Base-by-base conservation (phyloP, 495 filamentous ascomycete species). In the Aeminium ludgeri region DNA sequence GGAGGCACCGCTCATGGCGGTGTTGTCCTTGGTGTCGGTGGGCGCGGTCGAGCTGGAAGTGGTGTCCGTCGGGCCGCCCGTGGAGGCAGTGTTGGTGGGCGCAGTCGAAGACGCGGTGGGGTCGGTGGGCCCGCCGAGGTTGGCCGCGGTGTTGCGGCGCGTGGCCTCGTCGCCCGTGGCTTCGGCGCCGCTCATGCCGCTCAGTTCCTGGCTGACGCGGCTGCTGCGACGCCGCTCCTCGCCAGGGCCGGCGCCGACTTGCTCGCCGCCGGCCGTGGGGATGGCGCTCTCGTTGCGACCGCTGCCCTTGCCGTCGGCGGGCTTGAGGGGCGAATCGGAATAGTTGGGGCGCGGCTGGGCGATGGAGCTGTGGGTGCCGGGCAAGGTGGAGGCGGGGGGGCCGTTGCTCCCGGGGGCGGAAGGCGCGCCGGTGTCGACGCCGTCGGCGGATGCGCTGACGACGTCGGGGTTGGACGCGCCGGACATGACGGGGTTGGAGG, bases 361-460 rank as follows among this genome's bases (percentile, higher is more conserved):
- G 16, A 40, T 19, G 29, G 38, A 40, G 38, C 17, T 28, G 16
- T 23, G 25, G 25, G 38, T 30, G 38, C 38, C 38, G 38, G 23
- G 38, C 31, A n/a, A 19, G 36, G 5, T 38, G 19, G 36, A 8
- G 19, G 19, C 34, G 5, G 18, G 34, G 36, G 36, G 7, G 29
- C 34, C 34, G 15, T 5, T 12, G 19, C 15, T n/a, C 17, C 19
- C 25, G 25, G 13, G 10, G 23, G 27, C 16, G 27, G 38, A 32
- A 15, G 17, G 25, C 12, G 27, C 10, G 38, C 11, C 12, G 20
- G 18, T n/a, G 36, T 30, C 36, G 20, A 29, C 36, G 25, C 36
- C 29, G 10, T 40, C 38, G 27, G 38, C 27, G 15, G 11, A 10
- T 13, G 29, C 17, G 29, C 6, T 10, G 4, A 8, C 29, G 29